Conservation (phyloP, 2,329 filamentous ascomycete species). For the Venturia nashicola region DNA sequence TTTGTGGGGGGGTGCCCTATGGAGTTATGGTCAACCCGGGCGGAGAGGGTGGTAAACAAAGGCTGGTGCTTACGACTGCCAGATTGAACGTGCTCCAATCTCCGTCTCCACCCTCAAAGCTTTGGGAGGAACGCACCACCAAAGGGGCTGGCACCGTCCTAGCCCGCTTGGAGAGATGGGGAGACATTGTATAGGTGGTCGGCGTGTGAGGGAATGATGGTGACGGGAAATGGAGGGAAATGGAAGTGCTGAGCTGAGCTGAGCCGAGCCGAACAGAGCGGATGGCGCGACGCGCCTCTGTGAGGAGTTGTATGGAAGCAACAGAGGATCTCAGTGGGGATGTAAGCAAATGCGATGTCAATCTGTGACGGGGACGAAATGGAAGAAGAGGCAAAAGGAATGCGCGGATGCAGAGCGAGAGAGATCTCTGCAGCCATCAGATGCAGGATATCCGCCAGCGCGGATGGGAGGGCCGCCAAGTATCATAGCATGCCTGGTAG, state of each 20-base stretch:
- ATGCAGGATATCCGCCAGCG: too few species aligned
- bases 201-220: neutral
- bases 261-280: neutral
- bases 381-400: too few species aligned
- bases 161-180: neutral
- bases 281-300: neutral
- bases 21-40: neutral
- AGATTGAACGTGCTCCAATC: slow-evolving; percentile 22
- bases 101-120: slow-evolving; percentile 20
- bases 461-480: too few species aligned
- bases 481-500: too few species aligned
- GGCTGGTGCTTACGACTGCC: slow-evolving; percentile 12
- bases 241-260: neutral
- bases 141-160: slow-evolving; percentile 8
- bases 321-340: too few species aligned
- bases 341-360: too few species aligned
- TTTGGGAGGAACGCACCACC: slow-evolving; percentile 4
- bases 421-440: neutral
- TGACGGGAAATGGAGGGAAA: neutral
- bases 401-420: neutral
- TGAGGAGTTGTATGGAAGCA: neutral
- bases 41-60: neutral
- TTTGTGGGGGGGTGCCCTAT: slow-evolving; percentile 17
- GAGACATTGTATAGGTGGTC: neutral
- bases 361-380: too few species aligned